Evolutionary conservation across 495 filamentous ascomycete species (phyloP).

Genomic region (Sporormia fimetaria): DNA sequence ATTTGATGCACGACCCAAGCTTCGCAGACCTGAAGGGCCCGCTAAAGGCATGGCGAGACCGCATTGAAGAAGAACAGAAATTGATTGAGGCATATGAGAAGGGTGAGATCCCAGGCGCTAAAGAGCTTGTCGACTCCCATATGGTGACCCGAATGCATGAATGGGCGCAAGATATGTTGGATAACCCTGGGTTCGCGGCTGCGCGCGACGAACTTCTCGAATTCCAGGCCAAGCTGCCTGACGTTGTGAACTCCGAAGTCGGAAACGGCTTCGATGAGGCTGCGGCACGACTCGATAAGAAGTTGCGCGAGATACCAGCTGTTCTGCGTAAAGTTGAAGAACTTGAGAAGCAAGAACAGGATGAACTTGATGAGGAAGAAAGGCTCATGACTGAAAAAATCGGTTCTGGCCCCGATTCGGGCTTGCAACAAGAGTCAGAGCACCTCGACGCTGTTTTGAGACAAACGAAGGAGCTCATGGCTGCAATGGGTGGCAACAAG

Average conservation of each 20-base stretch:
- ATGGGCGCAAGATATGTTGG: conserved; percentile 6
- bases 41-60: conserved; percentile 4
- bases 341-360: background rate
- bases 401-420: too few relatives aligned
- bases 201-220: conserved; percentile 1
- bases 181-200: conserved; percentile 7
- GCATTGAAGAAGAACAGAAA: conserved; percentile 4
- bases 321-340: background rate
- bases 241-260: conserved; percentile 3
- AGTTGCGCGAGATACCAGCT: conserved; percentile 3
- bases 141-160: background rate
- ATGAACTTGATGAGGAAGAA: background rate
- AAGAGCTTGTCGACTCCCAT: background rate
- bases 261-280: background rate
- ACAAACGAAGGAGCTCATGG: conserved; percentile 3
- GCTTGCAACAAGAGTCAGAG: background rate
- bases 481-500: conserved; percentile 3
- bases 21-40: conserved; percentile 7
- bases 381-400: background rate
- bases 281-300: conserved; percentile 4
- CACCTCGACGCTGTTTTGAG: conserved; percentile 3
- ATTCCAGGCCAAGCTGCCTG: background rate
- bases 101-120: conserved; percentile 3
- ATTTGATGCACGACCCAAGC: conserved; percentile 11
- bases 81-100: background rate